A percentile compares a stretch with the other conserved stretches of the same genome.
These are phyloP conservation scores for Arxiozyma slooffiae DNA, from an alignment of 1,139 yeast species.

Conservation along the genomic window DNA sequence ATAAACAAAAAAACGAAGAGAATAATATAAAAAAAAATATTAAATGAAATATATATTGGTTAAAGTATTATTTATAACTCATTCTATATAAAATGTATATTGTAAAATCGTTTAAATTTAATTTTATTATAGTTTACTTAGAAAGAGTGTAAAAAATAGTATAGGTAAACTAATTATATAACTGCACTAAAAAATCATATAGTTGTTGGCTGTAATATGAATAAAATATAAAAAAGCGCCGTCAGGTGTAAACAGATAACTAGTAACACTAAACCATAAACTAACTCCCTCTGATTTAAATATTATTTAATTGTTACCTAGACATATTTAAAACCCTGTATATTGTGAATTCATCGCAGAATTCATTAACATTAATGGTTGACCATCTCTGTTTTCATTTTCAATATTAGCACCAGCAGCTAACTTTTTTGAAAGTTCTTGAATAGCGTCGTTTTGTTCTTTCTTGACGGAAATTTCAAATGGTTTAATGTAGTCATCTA, in stretches of 20 bases:
- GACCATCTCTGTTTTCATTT: constrained; percentile 36
- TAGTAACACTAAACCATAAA: neutral
- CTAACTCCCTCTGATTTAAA: constrained; percentile 15
- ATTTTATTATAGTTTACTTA: neutral
- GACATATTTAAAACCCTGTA: constrained; percentile 17
- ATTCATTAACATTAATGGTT: constrained; percentile 60
- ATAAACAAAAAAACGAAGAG: neutral
- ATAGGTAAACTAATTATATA: neutral
- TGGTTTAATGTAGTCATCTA: constrained; percentile 79
- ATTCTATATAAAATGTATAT: neutral
- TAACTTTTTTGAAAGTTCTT: constrained; percentile 56
- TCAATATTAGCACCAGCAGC: constrained; percentile 42
- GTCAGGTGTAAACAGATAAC: neutral
- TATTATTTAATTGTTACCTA: neutral
- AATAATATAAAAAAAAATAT: no score
- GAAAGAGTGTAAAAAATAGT: neutral
- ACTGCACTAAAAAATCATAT: neutral
- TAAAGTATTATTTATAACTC: neutral
- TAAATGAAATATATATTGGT: neutral
- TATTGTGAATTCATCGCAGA: constrained; percentile 29
- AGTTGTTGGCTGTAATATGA: neutral
- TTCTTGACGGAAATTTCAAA: constrained; percentile 74
- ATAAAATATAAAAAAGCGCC: constrained; percentile 1
- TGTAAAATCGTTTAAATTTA: constrained; percentile 1
- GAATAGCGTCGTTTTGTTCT: constrained; percentile 63